A percentile compares a stretch with the other conserved stretches of the same genome.
Evolutionary conservation across 768 basidiomycete species (phyloP).

Genomic region (Chalciporus sphaerocephalus): DNA sequence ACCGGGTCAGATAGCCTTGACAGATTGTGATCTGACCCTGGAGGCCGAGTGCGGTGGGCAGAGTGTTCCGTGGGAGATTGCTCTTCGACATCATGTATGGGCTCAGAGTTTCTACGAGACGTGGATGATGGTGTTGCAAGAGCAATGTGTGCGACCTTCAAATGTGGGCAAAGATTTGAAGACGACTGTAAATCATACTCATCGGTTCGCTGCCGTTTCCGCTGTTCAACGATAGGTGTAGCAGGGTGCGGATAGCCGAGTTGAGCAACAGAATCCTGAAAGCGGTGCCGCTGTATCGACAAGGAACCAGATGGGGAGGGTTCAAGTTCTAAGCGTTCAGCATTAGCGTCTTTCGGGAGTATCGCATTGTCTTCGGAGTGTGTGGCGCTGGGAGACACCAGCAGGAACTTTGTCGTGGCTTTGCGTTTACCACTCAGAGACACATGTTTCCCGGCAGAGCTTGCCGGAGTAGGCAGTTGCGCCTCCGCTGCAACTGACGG

Average conservation of each 20-base stretch:
- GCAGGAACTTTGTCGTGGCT: not conserved
- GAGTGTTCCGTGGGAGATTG: conserved; percentile 4
- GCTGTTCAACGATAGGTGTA: conserved; percentile 7
- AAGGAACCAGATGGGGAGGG: conserved; percentile 1
- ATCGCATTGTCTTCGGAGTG: not conserved
- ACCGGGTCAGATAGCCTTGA: not conserved
- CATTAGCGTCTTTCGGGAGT: conserved; percentile 1
- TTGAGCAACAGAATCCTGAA: not conserved
- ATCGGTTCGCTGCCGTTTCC: not conserved
- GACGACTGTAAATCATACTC: not conserved
- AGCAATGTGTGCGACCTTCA: not conserved
- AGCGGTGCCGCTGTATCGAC: not conserved
- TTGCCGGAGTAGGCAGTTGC: conserved; percentile 25
- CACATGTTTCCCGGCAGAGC: conserved; percentile 17
- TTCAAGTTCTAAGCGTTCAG: conserved; percentile 1
- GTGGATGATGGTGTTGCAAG: conserved; percentile 17
- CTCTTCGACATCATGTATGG: not conserved
- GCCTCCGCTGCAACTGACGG: not conserved
- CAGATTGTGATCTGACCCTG: not conserved
- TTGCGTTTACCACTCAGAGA: not conserved
- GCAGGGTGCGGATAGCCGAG: conserved; percentile 2
- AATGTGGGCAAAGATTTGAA: not conserved
- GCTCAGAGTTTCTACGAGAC: conserved; percentile 4
- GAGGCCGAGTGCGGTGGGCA: not conserved
- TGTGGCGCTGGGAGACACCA: not conserved